These are phyloP conservation scores for Penicillium crystallinum DNA, from an alignment of 495 filamentous ascomycete genomes.

Conservation along the genomic window DNA sequence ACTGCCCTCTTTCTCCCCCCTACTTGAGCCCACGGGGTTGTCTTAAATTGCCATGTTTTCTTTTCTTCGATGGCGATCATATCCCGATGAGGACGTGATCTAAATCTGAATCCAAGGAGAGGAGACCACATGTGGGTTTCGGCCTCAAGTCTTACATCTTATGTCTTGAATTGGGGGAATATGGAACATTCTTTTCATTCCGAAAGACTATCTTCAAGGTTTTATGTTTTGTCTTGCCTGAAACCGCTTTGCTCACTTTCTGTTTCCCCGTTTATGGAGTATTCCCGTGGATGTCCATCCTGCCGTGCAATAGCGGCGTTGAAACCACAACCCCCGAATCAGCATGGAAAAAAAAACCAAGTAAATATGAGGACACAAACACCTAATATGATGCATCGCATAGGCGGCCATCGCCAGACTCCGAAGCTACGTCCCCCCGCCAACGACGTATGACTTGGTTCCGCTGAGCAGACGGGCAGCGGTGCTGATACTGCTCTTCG, in stretches of 20 bases:
- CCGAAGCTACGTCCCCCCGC: constrained; percentile 60
- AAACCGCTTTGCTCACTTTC: not conserved
- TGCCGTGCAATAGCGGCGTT: constrained; percentile 1
- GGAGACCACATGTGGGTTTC: constrained; percentile 3
- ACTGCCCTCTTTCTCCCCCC: not conserved
- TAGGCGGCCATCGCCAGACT: constrained; percentile 75
- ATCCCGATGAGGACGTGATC: not conserved
- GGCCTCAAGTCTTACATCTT: constrained; percentile 2
- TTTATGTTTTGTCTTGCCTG: not conserved
- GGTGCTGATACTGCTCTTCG: constrained; percentile 79
- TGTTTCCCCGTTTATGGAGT: not conserved
- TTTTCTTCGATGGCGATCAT: not conserved
- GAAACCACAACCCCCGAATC: constrained; percentile 4
- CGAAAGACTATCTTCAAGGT: not conserved
- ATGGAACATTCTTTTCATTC: constrained; percentile 7
- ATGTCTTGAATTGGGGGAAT: not conserved
- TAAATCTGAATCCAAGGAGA: not conserved
- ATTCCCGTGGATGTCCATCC: constrained; percentile 4
- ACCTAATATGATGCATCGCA: constrained; percentile 5
- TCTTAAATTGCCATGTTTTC: constrained; percentile 1
- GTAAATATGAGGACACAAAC: not conserved
- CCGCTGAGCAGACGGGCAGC: constrained; percentile 72
- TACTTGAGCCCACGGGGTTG: not conserved
- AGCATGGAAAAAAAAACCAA: not conserved
- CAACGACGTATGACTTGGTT: constrained; percentile 56